Conservation (phyloP, 2,329 filamentous ascomycete species). For the Colletotrichum sublineola region DNA sequence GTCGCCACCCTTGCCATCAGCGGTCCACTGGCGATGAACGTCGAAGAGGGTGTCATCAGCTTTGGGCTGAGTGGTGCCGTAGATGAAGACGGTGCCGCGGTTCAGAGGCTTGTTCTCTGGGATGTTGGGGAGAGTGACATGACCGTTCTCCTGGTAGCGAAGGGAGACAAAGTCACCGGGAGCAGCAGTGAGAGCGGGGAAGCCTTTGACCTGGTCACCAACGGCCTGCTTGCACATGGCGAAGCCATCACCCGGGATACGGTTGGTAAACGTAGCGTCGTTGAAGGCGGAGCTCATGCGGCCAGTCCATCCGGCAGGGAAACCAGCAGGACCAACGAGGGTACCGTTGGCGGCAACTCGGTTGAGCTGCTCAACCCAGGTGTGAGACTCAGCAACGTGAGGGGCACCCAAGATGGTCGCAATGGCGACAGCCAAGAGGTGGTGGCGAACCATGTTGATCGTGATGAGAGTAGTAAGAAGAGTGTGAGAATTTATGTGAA, state of each 20-base stretch:
- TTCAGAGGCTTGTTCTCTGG: constrained; percentile 72
- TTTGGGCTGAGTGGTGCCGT: constrained; percentile 75
- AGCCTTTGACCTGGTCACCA: constrained; percentile 50
- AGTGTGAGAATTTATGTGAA: constrained; percentile 8
- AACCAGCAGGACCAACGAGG: constrained; percentile 79
- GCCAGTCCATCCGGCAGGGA: constrained; percentile 76
- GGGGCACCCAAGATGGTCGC: constrained; percentile 46
- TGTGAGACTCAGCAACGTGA: constrained; percentile 69
- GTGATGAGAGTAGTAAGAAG: constrained; percentile 18
- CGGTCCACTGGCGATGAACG: constrained; percentile 83
- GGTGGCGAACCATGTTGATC: constrained; percentile 36
- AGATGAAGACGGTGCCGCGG: constrained; percentile 80
- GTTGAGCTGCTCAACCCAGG: constrained; percentile 84
- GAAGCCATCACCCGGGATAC: constrained; percentile 68
- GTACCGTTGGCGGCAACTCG: constrained; percentile 80
- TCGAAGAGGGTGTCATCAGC: constrained; percentile 65
- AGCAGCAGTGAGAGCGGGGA: constrained; percentile 71
- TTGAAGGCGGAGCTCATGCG: constrained; percentile 67
- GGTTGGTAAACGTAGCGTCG: constrained; percentile 71
- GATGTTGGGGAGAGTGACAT: constrained; percentile 72
- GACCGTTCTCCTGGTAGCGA: constrained; percentile 81
- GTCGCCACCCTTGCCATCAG: constrained; percentile 84
- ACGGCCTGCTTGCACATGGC: constrained; percentile 27
- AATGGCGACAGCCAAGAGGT: constrained; percentile 46
- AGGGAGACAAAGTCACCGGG: constrained; percentile 76